Evolutionary conservation across 108 stramenopile species (phyloP), one percentile per base, ranked within the genome.

Genomic region (Cylindrotheca closterium): DNA sequence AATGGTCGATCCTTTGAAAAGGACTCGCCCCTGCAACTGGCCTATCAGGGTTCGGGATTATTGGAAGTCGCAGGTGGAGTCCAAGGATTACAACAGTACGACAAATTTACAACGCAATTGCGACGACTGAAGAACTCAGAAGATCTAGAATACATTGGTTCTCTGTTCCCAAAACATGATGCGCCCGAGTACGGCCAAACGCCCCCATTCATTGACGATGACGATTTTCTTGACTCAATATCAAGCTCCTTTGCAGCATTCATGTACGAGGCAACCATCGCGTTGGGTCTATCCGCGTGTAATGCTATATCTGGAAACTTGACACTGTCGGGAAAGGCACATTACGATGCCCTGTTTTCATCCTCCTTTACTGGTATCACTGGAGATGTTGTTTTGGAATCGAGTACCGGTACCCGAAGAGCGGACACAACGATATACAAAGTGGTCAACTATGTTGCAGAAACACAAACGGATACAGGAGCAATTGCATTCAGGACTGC

Each of bases 391-490:
- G 47, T 51, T 42, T 55, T 80, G 22, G 57, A 76, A 66, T 31
- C 58, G 3, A 28, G 15, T 19, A 86, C 79, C 21, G 82, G 82
- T 19, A 66, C 79, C 17, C 51, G 85, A 24, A 33, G 60, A 37
- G 65, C 81, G 1, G 37, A 49, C 15, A 78, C 59, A 7, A 56
- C 74, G 1, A 21, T 69, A 0, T 83, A 60, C 52, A 27, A 30
- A 4, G 47, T 86, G 10, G 37, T 58, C 19, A 86, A 86, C 58
- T 74, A 32, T 1, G 30, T 60, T 19, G 26, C 45, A n/a, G 22
- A 22, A 30, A 30, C 45, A 24, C 47, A 50, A 29, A 78, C 19
- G 60, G 49, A 52, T 4, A 32, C 37, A 19, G 33, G 22, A 22
- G 29, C 30, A 28, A 72, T 74, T n/a, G 27, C 62, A 32, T 79